A percentile compares a stretch with the other conserved stretches of the same genome.
Evolutionary conservation across 2,329 filamentous ascomycete species (phyloP).

Genomic region (Epichloe bromicola): DNA sequence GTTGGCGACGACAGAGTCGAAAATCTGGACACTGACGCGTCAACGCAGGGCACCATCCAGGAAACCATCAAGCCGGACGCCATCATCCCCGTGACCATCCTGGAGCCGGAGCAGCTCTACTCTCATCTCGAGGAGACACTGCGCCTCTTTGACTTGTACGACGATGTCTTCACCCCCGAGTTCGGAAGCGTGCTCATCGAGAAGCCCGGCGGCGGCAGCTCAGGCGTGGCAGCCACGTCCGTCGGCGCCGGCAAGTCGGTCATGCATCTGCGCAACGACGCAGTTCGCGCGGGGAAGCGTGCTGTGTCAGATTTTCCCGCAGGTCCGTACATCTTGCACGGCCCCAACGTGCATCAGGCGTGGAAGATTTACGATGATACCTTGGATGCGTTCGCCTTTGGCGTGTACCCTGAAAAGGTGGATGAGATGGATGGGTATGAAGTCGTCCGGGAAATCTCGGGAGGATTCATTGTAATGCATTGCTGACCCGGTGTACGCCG

Average conservation of each 20-base stretch:
- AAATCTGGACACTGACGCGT: not conserved
- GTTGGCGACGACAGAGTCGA: too few relatives aligned
- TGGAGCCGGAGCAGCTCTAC: slow-evolving; percentile 25
- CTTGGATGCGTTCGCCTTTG: slow-evolving; percentile 22
- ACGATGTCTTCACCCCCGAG: slow-evolving; percentile 26
- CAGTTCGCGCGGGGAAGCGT: slow-evolving; percentile 8
- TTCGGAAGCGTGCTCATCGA: slow-evolving; percentile 27
- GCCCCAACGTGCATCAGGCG: slow-evolving; percentile 27
- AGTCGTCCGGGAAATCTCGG: not conserved
- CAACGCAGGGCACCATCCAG: slow-evolving; percentile 24
- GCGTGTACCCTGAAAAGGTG: slow-evolving; percentile 22
- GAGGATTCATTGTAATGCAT: not conserved
- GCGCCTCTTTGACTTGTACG: slow-evolving; percentile 18
- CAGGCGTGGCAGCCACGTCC: not conserved
- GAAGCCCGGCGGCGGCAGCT: slow-evolving; percentile 17
- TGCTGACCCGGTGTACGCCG: not conserved
- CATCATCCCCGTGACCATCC: slow-evolving; percentile 26
- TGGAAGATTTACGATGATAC: slow-evolving; percentile 28
- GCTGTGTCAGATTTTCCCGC: slow-evolving; percentile 19
- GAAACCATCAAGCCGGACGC: slow-evolving; percentile 28
- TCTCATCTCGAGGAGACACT: slow-evolving; percentile 22
- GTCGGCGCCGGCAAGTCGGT: not conserved
- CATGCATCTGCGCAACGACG: slow-evolving; percentile 9
- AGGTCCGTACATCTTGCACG: slow-evolving; percentile 28
- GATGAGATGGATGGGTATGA: slow-evolving; percentile 4